Base-by-base conservation (phyloP, 306 rosid genomes). In the Purshia tridentata region DNA sequence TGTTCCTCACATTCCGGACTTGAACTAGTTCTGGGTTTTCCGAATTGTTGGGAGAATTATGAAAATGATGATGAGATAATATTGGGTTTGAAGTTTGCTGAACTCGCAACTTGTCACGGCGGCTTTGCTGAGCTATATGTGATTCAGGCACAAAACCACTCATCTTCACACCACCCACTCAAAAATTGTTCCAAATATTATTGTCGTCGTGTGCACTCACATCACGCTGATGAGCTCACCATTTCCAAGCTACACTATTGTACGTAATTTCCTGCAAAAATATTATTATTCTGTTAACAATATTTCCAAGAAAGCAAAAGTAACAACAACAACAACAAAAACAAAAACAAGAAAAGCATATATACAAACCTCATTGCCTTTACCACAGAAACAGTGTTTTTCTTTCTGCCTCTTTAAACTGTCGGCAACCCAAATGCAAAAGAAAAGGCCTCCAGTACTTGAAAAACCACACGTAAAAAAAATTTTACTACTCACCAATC, bases 51-150 rank as follows among this genome's bases (percentile, higher is more conserved):
- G 84, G 83, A 16, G 67, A 75, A 70, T 78, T 81, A 9, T 39
- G 35, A 13, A 49, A 67, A n/a, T 69, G 70, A 11, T 72, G 81
- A 20, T 44, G 70, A 5, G 72, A 20, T 29, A 29, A 29, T 3
- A 29, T 29, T 10, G 58, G 35, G 45, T 9, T 55, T 47, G 75
- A 40, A 58, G 39, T 69, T 69, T 74, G 90, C 41, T 79, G 89
- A 55, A 87, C 86, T 87, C 98, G 78, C 75, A 93, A 70, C 80
- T 89, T 93, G 14, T 87, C 91, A 3, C 97, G 96, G 83, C 97
- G 88, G 77, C 89, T 87, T 85, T 90, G 92, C 65, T 90, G 98
- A 50, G 98, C 93, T 41, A 93, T 90, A 78, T 90, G 97, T 22
- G 86, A 83, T 65, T 90, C 96, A 10, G 86, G 90, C 78, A 90